Percentiles rank a stretch among this genome's conserved stretches.
phyloP scores from a whole-genome alignment of 495 filamentous ascomycete genomes.

The Talaromyces wortmannii region DNA sequence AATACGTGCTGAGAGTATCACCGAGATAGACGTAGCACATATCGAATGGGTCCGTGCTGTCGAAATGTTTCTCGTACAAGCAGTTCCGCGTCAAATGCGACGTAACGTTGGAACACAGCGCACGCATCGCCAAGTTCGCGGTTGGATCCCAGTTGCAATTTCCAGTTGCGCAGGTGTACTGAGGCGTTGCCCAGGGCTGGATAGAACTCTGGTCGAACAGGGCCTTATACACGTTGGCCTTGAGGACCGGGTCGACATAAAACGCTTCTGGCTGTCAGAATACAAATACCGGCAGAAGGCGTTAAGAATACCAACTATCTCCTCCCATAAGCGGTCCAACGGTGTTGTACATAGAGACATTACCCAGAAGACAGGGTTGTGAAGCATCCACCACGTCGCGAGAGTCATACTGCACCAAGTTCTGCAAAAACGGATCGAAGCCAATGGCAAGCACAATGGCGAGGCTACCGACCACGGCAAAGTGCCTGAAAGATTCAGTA shows the following conservation, averaged over 20 bases:
- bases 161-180: conserved; percentile 8
- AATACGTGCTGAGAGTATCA: background rate
- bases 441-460: conserved; percentile 3
- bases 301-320: background rate
- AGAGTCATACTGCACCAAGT: conserved; percentile 2
- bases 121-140: conserved; percentile 4
- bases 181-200: conserved; percentile 8
- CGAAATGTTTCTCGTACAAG: background rate
- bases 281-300: no score
- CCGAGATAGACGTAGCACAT: background rate
- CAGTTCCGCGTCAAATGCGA: conserved; percentile 1
- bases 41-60: background rate
- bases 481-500: conserved; percentile 9
- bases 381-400: background rate
- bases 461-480: conserved; percentile 3
- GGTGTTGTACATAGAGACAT: background rate
- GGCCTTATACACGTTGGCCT: conserved; percentile 8
- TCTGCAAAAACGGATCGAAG: conserved; percentile 7
- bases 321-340: background rate
- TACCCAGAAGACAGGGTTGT: background rate
- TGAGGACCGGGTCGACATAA: conserved; percentile 5
- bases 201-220: conserved; percentile 5
- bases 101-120: conserved; percentile 9
- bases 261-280: background rate
- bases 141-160: conserved; percentile 14